These are phyloP conservation scores for Penicillium sclerotigenum DNA, from an alignment of 2,329 filamentous ascomycete genomes.

Conservation along the genomic window DNA sequence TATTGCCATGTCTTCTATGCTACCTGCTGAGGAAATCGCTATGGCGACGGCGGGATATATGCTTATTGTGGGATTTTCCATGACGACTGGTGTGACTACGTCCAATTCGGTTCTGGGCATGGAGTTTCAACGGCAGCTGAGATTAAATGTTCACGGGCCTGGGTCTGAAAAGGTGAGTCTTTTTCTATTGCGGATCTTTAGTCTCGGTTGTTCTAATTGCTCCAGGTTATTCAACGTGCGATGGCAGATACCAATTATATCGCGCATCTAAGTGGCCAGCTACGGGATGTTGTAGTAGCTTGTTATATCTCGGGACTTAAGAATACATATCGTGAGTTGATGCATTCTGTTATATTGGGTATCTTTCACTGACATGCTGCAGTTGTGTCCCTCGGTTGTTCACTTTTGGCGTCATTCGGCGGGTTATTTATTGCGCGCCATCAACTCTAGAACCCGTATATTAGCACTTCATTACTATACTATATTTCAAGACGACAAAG, in stretches of 20 bases:
- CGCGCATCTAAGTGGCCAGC: constrained; percentile 23
- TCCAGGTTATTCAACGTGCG: constrained; percentile 43
- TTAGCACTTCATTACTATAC: not conserved
- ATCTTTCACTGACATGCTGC: not conserved
- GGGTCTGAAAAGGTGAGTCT: constrained; percentile 21
- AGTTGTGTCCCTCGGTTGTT: constrained; percentile 20
- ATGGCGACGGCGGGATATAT: constrained; percentile 51
- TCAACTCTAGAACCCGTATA: constrained; percentile 8
- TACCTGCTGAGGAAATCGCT: constrained; percentile 48
- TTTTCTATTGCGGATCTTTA: no score
- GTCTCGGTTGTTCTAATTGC: constrained; percentile 3
- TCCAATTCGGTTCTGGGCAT: constrained; percentile 39
- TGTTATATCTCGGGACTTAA: constrained; percentile 30
- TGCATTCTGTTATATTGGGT: not conserved
- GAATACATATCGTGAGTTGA: constrained; percentile 27
- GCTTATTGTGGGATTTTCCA: constrained; percentile 45
- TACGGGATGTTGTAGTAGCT: constrained; percentile 28
- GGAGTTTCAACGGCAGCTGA: constrained; percentile 34
- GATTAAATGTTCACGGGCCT: constrained; percentile 29
- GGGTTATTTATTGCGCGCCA: constrained; percentile 21
- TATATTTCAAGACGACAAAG: not conserved
- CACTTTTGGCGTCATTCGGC: constrained; percentile 17
- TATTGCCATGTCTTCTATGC: constrained; percentile 48
- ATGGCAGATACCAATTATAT: constrained; percentile 44
- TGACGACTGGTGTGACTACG: constrained; percentile 40